Percentiles rank a stretch among this genome's conserved stretches.
Evolutionary conservation across 208 protist genomes (phyloP).

Genomic region (Blechomonas ayalai): DNA sequence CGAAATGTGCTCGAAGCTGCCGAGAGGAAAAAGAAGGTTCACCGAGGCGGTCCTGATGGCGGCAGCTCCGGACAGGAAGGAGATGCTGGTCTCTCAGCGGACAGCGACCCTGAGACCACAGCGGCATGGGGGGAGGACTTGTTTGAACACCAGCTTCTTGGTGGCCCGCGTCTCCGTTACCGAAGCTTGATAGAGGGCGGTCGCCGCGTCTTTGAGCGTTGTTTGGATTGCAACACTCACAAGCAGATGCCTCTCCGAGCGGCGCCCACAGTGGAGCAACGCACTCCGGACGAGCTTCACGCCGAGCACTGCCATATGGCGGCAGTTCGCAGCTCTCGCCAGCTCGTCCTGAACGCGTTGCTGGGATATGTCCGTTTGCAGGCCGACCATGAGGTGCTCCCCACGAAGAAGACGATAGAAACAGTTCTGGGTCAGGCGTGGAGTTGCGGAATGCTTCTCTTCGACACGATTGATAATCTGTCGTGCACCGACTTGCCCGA

Average conservation of each 20-base stretch:
- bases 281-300: slow-evolving; percentile 71
- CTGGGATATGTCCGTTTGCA: slow-evolving; percentile 74
- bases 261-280: slow-evolving; percentile 52
- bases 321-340: slow-evolving; percentile 68
- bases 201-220: slow-evolving; percentile 68
- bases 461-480: slow-evolving; percentile 80
- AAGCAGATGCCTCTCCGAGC: slow-evolving; percentile 79
- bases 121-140: slow-evolving; percentile 19
- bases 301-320: slow-evolving; percentile 85
- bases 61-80: no score
- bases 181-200: slow-evolving; percentile 44
- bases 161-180: slow-evolving; percentile 69
- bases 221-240: slow-evolving; percentile 80
- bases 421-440: slow-evolving; percentile 82
- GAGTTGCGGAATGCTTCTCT: slow-evolving; percentile 86
- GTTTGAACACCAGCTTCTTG: slow-evolving; percentile 66
- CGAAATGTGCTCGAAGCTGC: not conserved
- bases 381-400: slow-evolving; percentile 43
- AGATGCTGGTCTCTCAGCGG: not conserved
- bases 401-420: slow-evolving; percentile 68
- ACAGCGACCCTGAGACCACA: no score
- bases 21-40: not conserved
- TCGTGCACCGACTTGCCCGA: slow-evolving; percentile 62
- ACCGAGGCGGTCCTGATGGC: no score
- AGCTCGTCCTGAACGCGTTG: slow-evolving; percentile 76